A percentile compares a stretch with the other conserved stretches of the same genome.
phyloP scores from a whole-genome alignment of 2,329 filamentous ascomycete species.

The Stemphylium vesicarium region DNA sequence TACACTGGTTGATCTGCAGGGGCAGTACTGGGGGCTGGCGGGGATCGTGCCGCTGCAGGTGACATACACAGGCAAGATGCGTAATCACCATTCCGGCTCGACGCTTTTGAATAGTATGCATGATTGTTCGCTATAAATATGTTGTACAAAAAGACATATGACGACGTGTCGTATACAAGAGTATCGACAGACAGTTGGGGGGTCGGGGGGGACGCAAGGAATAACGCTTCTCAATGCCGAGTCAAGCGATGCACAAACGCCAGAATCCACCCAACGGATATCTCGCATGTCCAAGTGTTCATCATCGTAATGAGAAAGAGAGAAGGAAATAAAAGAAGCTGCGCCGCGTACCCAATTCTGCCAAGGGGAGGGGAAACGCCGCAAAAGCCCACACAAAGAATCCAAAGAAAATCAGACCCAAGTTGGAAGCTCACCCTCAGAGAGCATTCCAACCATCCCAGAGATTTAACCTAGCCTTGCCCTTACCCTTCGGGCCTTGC shows the following conservation, averaged over 20 bases:
- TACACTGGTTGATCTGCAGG: slow-evolving; percentile 18
- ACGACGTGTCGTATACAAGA: not conserved
- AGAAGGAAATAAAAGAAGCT: not conserved
- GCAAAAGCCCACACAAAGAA: slow-evolving; percentile 10
- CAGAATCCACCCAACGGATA: slow-evolving; percentile 2
- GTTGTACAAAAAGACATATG: not conserved
- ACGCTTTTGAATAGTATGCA: not conserved
- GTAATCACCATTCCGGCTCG: not conserved
- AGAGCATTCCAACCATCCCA: slow-evolving; percentile 49
- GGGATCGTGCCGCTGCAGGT: slow-evolving; percentile 8
- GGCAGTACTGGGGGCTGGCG: slow-evolving; percentile 9
- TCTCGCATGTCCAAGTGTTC: slow-evolving; percentile 12
- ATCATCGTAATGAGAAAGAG: not conserved
- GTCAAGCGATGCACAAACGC: slow-evolving; percentile 11
- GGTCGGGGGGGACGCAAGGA: not conserved
- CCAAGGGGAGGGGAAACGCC: not conserved
- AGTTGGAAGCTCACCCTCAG: slow-evolving; percentile 27
- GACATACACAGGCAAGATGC: not conserved
- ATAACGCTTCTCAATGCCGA: slow-evolving; percentile 11
- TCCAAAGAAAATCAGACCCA: slow-evolving; percentile 33
- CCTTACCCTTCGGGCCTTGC: slow-evolving; percentile 41
- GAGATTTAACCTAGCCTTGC: slow-evolving; percentile 42
- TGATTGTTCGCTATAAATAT: not conserved
- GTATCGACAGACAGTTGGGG: not conserved
- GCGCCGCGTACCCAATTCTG: not conserved